phyloP scores from a whole-genome alignment of 495 filamentous ascomycete genomes.

The Neurospora cerealis region DNA sequence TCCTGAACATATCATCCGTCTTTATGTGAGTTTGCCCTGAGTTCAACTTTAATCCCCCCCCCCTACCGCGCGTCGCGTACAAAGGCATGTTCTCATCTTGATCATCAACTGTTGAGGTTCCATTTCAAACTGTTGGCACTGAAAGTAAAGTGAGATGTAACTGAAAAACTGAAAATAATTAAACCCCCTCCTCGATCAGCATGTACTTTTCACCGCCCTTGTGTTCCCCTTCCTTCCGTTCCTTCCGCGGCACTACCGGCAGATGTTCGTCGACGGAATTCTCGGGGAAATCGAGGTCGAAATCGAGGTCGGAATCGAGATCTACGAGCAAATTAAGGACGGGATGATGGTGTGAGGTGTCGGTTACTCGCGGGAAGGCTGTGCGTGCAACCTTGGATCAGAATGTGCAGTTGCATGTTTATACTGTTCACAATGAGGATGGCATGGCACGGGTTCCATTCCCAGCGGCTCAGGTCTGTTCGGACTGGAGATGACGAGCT shows the following conservation, averaged over 20 bases:
- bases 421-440: not conserved
- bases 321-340: not conserved
- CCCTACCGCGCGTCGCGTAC: too few species aligned
- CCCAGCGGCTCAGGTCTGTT: constrained; percentile 41
- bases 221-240: not conserved
- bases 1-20: not conserved
- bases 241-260: not conserved
- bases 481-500: constrained; percentile 49
- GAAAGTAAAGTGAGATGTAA: not conserved
- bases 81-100: too few species aligned
- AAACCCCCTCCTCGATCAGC: too few species aligned
- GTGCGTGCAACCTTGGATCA: not conserved
- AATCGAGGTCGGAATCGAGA: not conserved
- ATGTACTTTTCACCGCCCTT: too few species aligned
- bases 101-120: too few species aligned
- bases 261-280: not conserved
- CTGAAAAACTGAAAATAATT: too few species aligned
- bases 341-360: not conserved
- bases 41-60: not conserved
- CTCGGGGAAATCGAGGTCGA: not conserved
- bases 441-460: constrained; percentile 11
- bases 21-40: not conserved
- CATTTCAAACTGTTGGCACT: too few species aligned
- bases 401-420: not conserved
- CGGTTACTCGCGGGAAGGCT: not conserved